Conservation (phyloP, 257 asterid species). For the Solanum sitiens region DNA sequence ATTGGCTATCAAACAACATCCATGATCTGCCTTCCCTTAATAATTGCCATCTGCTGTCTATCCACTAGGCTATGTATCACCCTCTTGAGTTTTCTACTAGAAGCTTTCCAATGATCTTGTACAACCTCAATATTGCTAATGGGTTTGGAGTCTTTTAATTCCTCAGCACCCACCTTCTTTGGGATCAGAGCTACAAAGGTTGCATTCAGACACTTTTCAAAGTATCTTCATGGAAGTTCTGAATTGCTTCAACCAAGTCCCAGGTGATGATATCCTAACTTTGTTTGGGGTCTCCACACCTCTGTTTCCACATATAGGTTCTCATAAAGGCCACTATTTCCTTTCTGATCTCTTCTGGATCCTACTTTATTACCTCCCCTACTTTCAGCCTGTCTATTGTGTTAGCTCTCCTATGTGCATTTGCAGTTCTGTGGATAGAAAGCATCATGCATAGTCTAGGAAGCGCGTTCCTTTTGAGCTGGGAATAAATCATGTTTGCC, state of each 20-base stretch:
- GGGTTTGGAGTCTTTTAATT: background rate
- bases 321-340: background rate
- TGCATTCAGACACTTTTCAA: background rate
- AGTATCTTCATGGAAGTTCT: background rate
- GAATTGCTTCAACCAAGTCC: background rate
- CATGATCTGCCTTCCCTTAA: background rate
- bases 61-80: background rate
- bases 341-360: background rate
- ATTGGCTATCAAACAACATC: background rate
- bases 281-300: background rate
- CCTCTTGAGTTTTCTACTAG: background rate
- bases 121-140: background rate
- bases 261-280: background rate
- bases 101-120: background rate
- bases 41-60: background rate
- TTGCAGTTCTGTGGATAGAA: constrained; percentile 34
- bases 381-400: background rate
- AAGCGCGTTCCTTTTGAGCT: constrained; percentile 54
- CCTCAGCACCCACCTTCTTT: background rate
- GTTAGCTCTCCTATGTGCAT: background rate
- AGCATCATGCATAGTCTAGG: constrained; percentile 27
- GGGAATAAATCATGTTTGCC: constrained; percentile 45
- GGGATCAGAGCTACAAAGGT: background rate
- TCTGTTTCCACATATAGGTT: background rate
- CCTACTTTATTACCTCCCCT: background rate